These are phyloP conservation scores for Colletotrichum godetiae DNA, from an alignment of 2,329 filamentous ascomycete genomes.

Conservation along the genomic window DNA sequence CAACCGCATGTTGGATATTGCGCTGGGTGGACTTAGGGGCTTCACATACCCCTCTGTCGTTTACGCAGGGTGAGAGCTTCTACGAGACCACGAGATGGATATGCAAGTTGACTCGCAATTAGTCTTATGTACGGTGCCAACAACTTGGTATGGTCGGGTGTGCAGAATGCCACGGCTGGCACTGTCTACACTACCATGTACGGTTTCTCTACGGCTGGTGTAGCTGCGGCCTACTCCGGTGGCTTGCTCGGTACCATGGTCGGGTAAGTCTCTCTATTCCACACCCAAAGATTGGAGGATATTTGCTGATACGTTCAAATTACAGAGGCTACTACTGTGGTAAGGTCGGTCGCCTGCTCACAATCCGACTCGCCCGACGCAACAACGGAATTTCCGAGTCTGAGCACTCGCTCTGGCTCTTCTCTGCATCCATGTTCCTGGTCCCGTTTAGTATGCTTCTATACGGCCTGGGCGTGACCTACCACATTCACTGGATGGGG, in stretches of 20 bases:
- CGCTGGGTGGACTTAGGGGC: slow-evolving; percentile 45
- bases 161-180: slow-evolving; percentile 45
- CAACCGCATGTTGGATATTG: slow-evolving; percentile 50
- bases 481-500: slow-evolving; percentile 46
- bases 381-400: slow-evolving; percentile 55
- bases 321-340: slow-evolving; percentile 44
- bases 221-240: slow-evolving; percentile 40
- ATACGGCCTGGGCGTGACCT: slow-evolving; percentile 49
- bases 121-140: slow-evolving; percentile 44
- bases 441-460: slow-evolving; percentile 55
- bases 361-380: slow-evolving; percentile 50
- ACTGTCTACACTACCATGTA: slow-evolving; percentile 46
- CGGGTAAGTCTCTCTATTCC: slow-evolving; percentile 36
- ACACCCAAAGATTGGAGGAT: rapidly evolving
- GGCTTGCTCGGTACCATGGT: slow-evolving; percentile 55
- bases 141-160: slow-evolving; percentile 45
- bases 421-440: slow-evolving; percentile 42
- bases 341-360: slow-evolving; percentile 49
- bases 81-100: not conserved
- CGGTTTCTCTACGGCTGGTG: slow-evolving; percentile 40
- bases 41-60: slow-evolving; percentile 46
- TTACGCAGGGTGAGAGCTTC: slow-evolving; percentile 48
- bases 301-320: not conserved
- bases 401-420: slow-evolving; percentile 53
- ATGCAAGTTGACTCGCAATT: too few species aligned